A percentile compares a stretch with the other conserved stretches of the same genome.
phyloP scores from a whole-genome alignment of 2,329 filamentous ascomycete genomes.

The Aspergillus latus region DNA sequence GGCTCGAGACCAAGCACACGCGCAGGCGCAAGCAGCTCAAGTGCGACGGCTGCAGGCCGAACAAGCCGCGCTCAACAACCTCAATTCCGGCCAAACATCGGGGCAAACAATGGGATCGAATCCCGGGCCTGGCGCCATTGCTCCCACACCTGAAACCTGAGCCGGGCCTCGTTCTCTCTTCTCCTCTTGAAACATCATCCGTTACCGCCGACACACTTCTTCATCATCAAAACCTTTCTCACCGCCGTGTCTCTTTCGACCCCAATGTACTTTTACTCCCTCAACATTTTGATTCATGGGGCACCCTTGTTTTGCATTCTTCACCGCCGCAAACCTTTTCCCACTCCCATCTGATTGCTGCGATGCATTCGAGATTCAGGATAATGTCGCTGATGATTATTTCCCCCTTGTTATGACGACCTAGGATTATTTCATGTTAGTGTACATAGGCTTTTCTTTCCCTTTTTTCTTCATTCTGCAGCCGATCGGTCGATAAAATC shows the following conservation, averaged over 20 bases:
- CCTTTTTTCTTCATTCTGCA: constrained; percentile 15
- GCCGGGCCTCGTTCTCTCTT: constrained; percentile 23
- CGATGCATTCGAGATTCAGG: constrained; percentile 21
- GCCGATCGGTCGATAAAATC: constrained; percentile 27
- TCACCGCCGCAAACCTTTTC: constrained; percentile 13
- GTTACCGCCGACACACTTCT: constrained; percentile 17
- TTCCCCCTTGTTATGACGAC: constrained; percentile 23
- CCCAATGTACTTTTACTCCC: constrained; percentile 30
- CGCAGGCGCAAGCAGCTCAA: constrained; percentile 43
- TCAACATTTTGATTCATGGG: constrained; percentile 15
- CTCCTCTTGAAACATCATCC: constrained; percentile 17
- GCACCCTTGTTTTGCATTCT: constrained; percentile 3
- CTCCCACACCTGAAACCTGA: constrained; percentile 33
- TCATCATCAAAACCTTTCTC: constrained; percentile 22
- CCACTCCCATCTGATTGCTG: constrained; percentile 11
- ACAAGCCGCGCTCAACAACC: constrained; percentile 29
- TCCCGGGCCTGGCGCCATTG: constrained; percentile 31
- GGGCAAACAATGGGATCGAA: constrained; percentile 32
- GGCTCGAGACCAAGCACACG: constrained; percentile 44
- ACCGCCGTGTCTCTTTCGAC: constrained; percentile 19
- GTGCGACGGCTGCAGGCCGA: constrained; percentile 40
- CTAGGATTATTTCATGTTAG: constrained; percentile 32
- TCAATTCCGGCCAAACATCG: constrained; percentile 25
- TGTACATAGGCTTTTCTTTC: constrained; percentile 38
- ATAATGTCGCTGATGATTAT: constrained; percentile 23